These are phyloP conservation scores for Yarrowia osloensis DNA, from an alignment of 805 yeast genomes.

Conservation along the genomic window DNA sequence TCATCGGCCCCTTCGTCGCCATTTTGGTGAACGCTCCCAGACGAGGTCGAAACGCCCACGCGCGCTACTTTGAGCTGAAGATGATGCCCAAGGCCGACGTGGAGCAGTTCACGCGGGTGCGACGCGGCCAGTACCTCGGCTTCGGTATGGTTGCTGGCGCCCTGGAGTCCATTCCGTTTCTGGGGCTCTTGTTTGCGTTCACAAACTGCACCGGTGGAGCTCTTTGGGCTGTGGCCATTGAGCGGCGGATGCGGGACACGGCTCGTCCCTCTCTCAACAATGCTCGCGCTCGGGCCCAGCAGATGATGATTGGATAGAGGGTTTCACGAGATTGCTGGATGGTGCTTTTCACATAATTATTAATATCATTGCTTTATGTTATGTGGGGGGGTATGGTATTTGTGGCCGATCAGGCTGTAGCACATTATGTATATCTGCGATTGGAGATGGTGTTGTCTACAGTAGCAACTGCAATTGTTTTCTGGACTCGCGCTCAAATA, in stretches of 20 bases:
- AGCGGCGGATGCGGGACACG: conserved; percentile 28
- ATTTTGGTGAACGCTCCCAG: conserved; percentile 56
- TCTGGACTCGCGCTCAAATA: too few species aligned
- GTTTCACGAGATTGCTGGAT: background rate
- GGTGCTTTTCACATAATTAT: background rate
- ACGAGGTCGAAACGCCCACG: conserved; percentile 55
- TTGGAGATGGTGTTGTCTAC: too few species aligned
- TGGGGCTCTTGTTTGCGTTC: conserved; percentile 44
- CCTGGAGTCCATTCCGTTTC: conserved; percentile 43
- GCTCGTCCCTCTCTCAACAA: conserved; percentile 15
- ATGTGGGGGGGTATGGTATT: background rate
- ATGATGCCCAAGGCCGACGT: conserved; percentile 51
- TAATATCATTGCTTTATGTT: background rate
- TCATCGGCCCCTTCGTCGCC: conserved; percentile 59
- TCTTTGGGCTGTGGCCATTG: conserved; percentile 44
- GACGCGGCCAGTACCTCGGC: conserved; percentile 42
- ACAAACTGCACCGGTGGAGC: conserved; percentile 46
- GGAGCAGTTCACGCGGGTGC: conserved; percentile 38
- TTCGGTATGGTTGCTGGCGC: conserved; percentile 45
- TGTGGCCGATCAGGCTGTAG: too few species aligned
- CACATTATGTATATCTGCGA: too few species aligned
- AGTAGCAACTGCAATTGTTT: too few species aligned
- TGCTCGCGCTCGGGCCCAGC: background rate
- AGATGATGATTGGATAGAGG: conserved; percentile 8
- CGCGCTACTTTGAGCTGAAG: conserved; percentile 59